A percentile compares a stretch with the other conserved stretches of the same genome.
Evolutionary conservation across 495 filamentous ascomycete species (phyloP).

Genomic region (Trichoderma orchidacearum): DNA sequence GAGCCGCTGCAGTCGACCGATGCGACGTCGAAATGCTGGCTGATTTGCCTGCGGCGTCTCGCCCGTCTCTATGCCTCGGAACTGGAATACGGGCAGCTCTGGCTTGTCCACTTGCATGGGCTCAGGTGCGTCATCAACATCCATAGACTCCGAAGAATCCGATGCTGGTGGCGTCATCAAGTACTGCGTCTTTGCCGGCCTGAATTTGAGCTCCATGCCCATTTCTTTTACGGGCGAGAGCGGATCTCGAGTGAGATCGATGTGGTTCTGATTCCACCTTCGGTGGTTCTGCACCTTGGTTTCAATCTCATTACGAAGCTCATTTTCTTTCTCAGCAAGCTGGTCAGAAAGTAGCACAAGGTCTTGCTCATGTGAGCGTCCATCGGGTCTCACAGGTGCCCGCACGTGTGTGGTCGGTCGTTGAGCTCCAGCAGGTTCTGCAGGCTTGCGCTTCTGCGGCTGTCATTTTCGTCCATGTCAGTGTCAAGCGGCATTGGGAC

Average conservation of each 20-base stretch:
- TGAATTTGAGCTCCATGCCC: slow-evolving; percentile 41
- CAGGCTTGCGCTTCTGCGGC: slow-evolving; percentile 57
- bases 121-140: slow-evolving; percentile 29
- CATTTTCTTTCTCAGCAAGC: slow-evolving; percentile 69
- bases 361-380: slow-evolving; percentile 57
- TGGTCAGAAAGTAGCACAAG: slow-evolving; percentile 62
- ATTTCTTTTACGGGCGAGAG: slow-evolving; percentile 59
- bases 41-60: slow-evolving; percentile 13
- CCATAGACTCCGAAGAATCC: slow-evolving; percentile 48
- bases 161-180: slow-evolving; percentile 79
- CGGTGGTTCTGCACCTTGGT: slow-evolving; percentile 68
- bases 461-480: slow-evolving; percentile 6
- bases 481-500: background rate
- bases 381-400: slow-evolving; percentile 56
- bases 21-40: slow-evolving; percentile 52
- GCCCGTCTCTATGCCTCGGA: slow-evolving; percentile 18
- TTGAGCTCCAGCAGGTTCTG: slow-evolving; percentile 40
- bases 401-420: slow-evolving; percentile 43
- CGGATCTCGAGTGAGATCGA: slow-evolving; percentile 72
- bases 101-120: slow-evolving; percentile 24
- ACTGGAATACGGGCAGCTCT: slow-evolving; percentile 14
- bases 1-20: slow-evolving; percentile 65
- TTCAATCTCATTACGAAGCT: slow-evolving; percentile 64
- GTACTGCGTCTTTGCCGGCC: slow-evolving; percentile 70
- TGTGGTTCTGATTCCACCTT: slow-evolving; percentile 72